A percentile compares a stretch with the other conserved stretches of the same genome.
phyloP scores from a whole-genome alignment of 2,329 filamentous ascomycete genomes.

The Pseudogymnoascus sp. region DNA sequence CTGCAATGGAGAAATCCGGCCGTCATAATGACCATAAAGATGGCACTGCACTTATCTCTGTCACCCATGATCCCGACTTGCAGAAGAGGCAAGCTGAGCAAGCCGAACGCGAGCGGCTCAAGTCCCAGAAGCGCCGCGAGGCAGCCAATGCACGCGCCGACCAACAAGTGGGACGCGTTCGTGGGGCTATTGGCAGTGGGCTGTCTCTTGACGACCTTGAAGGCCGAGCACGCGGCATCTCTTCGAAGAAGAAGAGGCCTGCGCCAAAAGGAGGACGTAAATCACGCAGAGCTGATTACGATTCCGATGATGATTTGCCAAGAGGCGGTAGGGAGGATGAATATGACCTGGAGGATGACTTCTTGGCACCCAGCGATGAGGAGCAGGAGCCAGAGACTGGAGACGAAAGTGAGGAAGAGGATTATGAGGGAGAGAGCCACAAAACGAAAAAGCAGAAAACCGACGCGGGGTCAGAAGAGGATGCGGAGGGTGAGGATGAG shows the following conservation, averaged over 20 bases:
- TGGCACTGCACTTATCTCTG: constrained; percentile 57
- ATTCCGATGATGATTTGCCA: constrained; percentile 65
- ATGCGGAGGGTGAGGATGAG: constrained; percentile 44
- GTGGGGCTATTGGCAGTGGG: constrained; percentile 42
- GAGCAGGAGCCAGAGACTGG: constrained; percentile 52
- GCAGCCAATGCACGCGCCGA: constrained; percentile 57
- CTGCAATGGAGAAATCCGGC: constrained; percentile 49
- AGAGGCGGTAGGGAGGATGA: constrained; percentile 55
- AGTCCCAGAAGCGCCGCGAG: constrained; percentile 56
- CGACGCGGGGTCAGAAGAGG: constrained; percentile 37
- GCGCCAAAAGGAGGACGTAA: constrained; percentile 43
- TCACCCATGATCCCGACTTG: constrained; percentile 65
- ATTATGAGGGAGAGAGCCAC: constrained; percentile 24
- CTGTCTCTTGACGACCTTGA: constrained; percentile 64
- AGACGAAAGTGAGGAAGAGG: constrained; percentile 41
- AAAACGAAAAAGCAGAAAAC: constrained; percentile 28
- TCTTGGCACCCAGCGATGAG: constrained; percentile 67
- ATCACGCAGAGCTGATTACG: constrained; percentile 54
- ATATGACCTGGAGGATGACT: constrained; percentile 73
- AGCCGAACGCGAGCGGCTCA: constrained; percentile 64
- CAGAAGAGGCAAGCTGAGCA: constrained; percentile 65
- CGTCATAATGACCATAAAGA: constrained; percentile 45
- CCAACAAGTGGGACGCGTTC: constrained; percentile 39
- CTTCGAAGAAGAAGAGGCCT: constrained; percentile 40
- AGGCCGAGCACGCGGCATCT: constrained; percentile 37